Evolutionary conservation across 805 yeast genomes (phyloP).

Genomic region (Suhomyces kilbournensis): DNA sequence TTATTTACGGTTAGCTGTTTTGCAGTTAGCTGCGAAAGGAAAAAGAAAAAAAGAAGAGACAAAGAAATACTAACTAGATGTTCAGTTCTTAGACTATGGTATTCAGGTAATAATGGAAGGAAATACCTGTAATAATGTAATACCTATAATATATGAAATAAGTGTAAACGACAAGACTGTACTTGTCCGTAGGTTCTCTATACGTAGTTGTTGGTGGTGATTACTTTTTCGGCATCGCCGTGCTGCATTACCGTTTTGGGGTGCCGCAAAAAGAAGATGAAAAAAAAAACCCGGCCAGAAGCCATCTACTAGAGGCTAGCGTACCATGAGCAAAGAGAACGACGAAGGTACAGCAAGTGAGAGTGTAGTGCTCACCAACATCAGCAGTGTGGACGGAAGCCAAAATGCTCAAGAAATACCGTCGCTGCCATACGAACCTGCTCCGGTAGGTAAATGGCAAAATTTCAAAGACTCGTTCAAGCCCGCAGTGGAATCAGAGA

Average conservation of each 20-base stretch:
- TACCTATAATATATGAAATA: too few relatives aligned
- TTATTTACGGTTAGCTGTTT: slow-evolving; percentile 38
- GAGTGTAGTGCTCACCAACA: background rate
- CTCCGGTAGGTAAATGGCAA: slow-evolving; percentile 32
- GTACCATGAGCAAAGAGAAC: background rate
- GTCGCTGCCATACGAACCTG: background rate
- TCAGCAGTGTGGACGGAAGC: background rate
- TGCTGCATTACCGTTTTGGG: background rate
- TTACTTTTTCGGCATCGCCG: background rate
- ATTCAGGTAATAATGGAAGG: too few relatives aligned
- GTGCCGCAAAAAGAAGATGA: background rate
- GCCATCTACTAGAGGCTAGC: background rate
- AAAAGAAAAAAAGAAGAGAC: background rate
- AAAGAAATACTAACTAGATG: background rate
- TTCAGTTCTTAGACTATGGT: background rate
- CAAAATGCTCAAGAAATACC: background rate
- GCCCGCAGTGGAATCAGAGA: slow-evolving; percentile 25
- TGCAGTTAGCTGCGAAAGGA: background rate
- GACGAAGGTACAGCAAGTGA: background rate
- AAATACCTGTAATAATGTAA: too few relatives aligned
- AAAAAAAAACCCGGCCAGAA: background rate
- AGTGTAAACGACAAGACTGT: too few relatives aligned
- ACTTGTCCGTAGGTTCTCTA: too few relatives aligned
- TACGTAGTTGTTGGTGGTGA: too few relatives aligned
- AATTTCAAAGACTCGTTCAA: slow-evolving; percentile 50